A percentile compares a stretch with the other conserved stretches of the same genome.
These are phyloP conservation scores for Kwoniella botswanensis DNA, from an alignment of 768 basidiomycete genomes.

Conservation along the genomic window DNA sequence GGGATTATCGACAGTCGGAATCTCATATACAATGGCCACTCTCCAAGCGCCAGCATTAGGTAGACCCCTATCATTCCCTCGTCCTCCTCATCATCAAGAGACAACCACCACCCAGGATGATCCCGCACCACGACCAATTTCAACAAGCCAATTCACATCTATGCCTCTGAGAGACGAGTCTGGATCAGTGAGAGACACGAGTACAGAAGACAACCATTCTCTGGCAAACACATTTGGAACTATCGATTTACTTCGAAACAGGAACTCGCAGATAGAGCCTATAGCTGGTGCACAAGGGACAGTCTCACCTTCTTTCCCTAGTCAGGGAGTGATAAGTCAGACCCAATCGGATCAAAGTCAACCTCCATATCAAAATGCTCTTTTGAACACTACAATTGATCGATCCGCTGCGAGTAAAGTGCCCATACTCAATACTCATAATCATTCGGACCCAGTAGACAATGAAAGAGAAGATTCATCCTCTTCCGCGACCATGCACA, in stretches of 20 bases:
- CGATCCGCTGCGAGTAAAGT: not conserved
- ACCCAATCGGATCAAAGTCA: not conserved
- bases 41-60: conserved; percentile 5
- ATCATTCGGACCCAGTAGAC: too few species aligned
- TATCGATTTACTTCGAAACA: not conserved
- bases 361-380: not conserved
- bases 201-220: conserved; percentile 16
- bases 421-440: not conserved
- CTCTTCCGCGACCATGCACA: conserved; percentile 15
- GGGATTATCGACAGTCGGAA: too few species aligned
- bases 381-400: not conserved
- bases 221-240: conserved; percentile 24
- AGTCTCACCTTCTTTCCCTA: not conserved
- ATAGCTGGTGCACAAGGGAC: not conserved
- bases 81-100: conserved; percentile 5
- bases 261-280: not conserved
- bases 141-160: not conserved
- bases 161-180: conserved; percentile 10
- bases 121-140: not conserved
- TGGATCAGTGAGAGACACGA: not conserved
- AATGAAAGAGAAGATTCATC: not conserved
- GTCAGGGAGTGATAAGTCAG: not conserved
- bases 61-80: conserved; percentile 20
- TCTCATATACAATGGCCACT: not conserved
- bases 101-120: too few species aligned